Evolutionary conservation across 2,329 filamentous ascomycete species (phyloP).

Genomic region (Phaeosphaeriaceae sp.): DNA sequence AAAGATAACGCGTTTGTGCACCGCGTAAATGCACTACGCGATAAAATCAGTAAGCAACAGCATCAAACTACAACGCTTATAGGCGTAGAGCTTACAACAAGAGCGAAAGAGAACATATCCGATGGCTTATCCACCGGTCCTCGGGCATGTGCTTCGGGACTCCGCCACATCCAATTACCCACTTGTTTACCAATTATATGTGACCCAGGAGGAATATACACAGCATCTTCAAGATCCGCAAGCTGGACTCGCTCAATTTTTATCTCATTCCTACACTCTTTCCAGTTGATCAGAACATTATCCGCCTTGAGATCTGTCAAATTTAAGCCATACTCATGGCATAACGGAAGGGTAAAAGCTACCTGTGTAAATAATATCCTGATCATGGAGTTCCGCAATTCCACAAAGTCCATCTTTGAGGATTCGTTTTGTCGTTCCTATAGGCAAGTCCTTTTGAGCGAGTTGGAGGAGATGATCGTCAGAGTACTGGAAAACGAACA

Average conservation of each 20-base stretch:
- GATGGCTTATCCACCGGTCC: neutral
- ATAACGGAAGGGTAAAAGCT: too few species aligned
- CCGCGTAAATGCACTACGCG: neutral
- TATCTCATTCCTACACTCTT: too few species aligned
- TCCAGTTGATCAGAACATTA: too few species aligned
- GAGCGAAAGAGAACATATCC: neutral
- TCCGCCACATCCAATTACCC: neutral
- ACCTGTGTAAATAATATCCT: too few species aligned
- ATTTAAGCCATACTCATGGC: too few species aligned
- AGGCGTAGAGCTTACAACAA: neutral
- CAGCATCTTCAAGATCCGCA: too few species aligned
- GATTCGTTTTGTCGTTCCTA: slow-evolving; percentile 50
- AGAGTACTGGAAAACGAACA: slow-evolving; percentile 56
- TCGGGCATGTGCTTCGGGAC: too few species aligned
- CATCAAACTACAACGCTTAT: neutral
- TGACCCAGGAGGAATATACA: neutral
- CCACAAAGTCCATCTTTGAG: slow-evolving; percentile 39
- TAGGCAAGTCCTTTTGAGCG: slow-evolving; percentile 49
- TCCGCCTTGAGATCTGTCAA: too few species aligned
- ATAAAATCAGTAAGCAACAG: neutral
- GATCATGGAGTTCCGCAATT: slow-evolving; percentile 3
- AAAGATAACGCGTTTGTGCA: neutral
- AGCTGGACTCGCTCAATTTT: too few species aligned
- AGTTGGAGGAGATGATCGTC: slow-evolving; percentile 52
- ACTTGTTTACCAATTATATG: neutral